Percentiles rank a stretch among this genome's conserved stretches.
Evolutionary conservation across 208 protist species (phyloP).

Genomic region (Wallacemonas collosoma): DNA sequence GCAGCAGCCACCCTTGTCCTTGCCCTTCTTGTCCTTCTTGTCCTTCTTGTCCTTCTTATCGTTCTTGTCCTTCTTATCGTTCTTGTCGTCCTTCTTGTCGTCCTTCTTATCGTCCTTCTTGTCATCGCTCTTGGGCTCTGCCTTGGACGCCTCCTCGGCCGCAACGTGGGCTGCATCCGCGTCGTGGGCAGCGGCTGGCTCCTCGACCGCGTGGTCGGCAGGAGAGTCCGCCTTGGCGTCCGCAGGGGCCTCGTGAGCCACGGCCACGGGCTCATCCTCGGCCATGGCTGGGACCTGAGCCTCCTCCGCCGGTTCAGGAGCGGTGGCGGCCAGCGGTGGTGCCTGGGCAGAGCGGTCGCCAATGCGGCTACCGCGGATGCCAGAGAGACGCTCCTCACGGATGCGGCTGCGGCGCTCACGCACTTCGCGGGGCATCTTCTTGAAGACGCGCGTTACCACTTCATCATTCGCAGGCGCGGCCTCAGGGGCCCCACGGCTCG

Average conservation of each 20-base stretch:
- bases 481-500: background rate
- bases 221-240: background rate
- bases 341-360: constrained; percentile 1
- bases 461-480: background rate
- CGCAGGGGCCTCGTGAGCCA: background rate
- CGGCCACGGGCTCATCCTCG: background rate
- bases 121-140: background rate
- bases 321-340: background rate
- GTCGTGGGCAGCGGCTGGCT: background rate
- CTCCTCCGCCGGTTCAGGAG: background rate
- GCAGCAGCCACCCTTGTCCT: constrained; percentile 39
- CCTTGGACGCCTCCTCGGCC: no score
- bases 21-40: constrained; percentile 30
- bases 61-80: background rate
- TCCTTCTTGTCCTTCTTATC: constrained; percentile 22
- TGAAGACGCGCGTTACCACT: constrained; percentile 11
- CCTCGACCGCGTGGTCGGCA: background rate
- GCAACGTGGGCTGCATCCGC: no score
- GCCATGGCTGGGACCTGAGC: background rate
- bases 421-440: constrained; percentile 29
- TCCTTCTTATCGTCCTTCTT: background rate
- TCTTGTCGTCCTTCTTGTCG: no score
- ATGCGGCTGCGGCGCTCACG: constrained; percentile 21
- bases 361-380: constrained; percentile 1
- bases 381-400: constrained; percentile 15